Conservation (phyloP, 441 rosid species). For the Mallotus japonicus region DNA sequence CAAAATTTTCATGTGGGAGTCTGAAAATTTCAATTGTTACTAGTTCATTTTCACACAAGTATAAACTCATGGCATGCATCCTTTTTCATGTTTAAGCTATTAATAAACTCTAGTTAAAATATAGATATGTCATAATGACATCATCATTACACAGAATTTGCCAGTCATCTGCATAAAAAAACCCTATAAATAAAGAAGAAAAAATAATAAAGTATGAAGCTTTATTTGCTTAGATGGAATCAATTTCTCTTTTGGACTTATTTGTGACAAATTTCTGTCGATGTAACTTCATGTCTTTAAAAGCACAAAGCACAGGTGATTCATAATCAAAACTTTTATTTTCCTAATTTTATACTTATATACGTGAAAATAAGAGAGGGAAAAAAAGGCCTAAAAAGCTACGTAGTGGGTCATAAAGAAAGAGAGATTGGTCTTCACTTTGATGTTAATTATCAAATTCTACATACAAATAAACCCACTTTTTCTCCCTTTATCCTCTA, state of each 20-base stretch:
- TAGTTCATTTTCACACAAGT: too few species aligned
- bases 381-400: slow-evolving; percentile 13
- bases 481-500: not conserved
- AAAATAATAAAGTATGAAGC: slow-evolving; percentile 15
- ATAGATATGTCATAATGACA: slow-evolving; percentile 14
- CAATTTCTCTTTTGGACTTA: slow-evolving; percentile 24
- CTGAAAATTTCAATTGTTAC: too few species aligned
- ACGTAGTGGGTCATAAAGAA: slow-evolving; percentile 28
- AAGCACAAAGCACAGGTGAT: slow-evolving; percentile 28
- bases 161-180: not conserved
- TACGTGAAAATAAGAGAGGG: not conserved
- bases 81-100: not conserved
- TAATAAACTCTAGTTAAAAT: not conserved
- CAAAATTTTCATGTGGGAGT: too few species aligned
- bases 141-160: slow-evolving; percentile 3
- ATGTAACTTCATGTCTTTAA: slow-evolving; percentile 24
- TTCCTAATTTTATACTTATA: not conserved
- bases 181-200: not conserved
- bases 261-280: slow-evolving; percentile 20
- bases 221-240: slow-evolving; percentile 23
- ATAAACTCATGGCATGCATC: too few species aligned
- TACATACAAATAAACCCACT: not conserved
- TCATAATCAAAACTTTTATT: slow-evolving; percentile 18
- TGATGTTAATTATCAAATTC: slow-evolving; percentile 10
- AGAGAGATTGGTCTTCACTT: slow-evolving; percentile 14